Percentiles rank a stretch among this genome's conserved stretches.
Conservation (phyloP, 352 stramenopile genomes). For the Sclerospora graminicola region DNA sequence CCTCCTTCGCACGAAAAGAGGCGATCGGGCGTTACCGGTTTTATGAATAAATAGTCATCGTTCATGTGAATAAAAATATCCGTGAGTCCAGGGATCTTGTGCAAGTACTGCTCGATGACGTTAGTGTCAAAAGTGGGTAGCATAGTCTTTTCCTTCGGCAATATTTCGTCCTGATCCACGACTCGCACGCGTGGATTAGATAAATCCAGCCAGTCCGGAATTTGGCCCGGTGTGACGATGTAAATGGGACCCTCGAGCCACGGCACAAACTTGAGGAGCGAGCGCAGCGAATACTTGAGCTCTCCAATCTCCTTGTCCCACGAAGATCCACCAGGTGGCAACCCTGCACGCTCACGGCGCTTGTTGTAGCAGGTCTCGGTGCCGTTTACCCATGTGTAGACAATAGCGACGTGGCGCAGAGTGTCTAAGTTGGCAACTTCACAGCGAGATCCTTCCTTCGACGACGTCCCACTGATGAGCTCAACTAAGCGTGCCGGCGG, state of each 20-base stretch:
- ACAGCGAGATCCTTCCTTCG: slow-evolving; percentile 26
- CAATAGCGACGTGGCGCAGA: slow-evolving; percentile 53
- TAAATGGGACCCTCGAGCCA: slow-evolving; percentile 77
- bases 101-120: slow-evolving; percentile 82
- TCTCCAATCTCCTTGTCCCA: slow-evolving; percentile 80
- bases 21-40: slow-evolving; percentile 60
- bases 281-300: slow-evolving; percentile 80
- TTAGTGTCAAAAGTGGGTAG: slow-evolving; percentile 78
- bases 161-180: slow-evolving; percentile 68
- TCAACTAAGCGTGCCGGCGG: slow-evolving; percentile 37
- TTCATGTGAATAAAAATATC: slow-evolving; percentile 87
- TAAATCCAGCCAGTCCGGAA: slow-evolving; percentile 68
- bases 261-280: slow-evolving; percentile 65
- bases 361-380: slow-evolving; percentile 73
- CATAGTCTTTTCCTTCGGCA: slow-evolving; percentile 42
- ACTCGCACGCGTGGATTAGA: slow-evolving; percentile 57
- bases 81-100: slow-evolving; percentile 75
- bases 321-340: slow-evolving; percentile 50
- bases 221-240: slow-evolving; percentile 75
- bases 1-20: slow-evolving; percentile 82
- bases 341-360: slow-evolving; percentile 33
- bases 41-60: slow-evolving; percentile 86
- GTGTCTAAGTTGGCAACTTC: slow-evolving; percentile 60
- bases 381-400: slow-evolving; percentile 85
- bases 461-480: slow-evolving; percentile 26